These are phyloP conservation scores for Metahyphopichia silvanorum DNA, from an alignment of 805 yeast genomes.

Conservation along the genomic window DNA sequence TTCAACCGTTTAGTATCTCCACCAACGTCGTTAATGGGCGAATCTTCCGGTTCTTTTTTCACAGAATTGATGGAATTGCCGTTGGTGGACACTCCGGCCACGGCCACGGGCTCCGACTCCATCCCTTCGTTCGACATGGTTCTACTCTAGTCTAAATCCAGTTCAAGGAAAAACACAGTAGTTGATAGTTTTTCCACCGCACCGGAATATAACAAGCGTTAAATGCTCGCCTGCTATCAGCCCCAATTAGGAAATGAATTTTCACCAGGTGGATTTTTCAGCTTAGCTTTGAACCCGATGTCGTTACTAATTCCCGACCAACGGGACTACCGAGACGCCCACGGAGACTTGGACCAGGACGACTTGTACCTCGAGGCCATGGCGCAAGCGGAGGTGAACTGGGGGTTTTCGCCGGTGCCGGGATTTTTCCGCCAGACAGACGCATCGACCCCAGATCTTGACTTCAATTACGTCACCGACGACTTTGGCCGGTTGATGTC, in stretches of 20 bases:
- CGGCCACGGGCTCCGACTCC: no score
- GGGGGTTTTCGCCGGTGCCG: slow-evolving; percentile 41
- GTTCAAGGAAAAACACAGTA: no score
- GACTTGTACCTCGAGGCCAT: slow-evolving; percentile 10
- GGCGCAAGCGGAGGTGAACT: slow-evolving; percentile 18
- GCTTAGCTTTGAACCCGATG: slow-evolving; percentile 10
- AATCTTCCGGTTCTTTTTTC: no score
- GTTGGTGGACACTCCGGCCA: no score
- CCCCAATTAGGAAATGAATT: background rate
- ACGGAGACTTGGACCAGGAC: slow-evolving; percentile 21
- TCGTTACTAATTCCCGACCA: slow-evolving; percentile 28
- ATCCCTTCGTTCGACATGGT: no score
- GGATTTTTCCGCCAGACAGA: slow-evolving; percentile 49
- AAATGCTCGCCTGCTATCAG: no score
- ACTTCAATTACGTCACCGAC: slow-evolving; percentile 39
- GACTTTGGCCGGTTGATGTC: slow-evolving; percentile 40
- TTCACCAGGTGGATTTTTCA: slow-evolving; percentile 2
- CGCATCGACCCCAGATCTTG: slow-evolving; percentile 39
- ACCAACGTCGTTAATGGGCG: no score
- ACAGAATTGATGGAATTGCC: no score
- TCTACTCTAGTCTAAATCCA: no score
- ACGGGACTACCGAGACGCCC: slow-evolving; percentile 31
- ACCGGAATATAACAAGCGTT: no score
- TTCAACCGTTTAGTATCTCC: no score
- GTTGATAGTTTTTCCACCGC: no score